Evolutionary conservation across 2,329 filamentous ascomycete species (phyloP).

Genomic region (Colletotrichum godetiae): DNA sequence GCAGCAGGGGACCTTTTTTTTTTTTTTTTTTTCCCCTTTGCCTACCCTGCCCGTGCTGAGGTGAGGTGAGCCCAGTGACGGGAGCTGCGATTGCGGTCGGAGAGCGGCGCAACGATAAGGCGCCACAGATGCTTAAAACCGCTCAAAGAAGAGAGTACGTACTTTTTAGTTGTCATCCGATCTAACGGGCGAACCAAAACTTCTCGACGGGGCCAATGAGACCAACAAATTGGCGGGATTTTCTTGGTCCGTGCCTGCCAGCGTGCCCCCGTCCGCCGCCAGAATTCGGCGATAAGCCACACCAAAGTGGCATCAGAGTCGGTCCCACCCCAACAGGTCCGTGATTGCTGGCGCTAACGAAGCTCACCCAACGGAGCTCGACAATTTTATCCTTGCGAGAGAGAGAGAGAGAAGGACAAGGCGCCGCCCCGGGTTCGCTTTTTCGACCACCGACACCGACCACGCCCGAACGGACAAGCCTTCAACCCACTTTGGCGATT

Average conservation of each 20-base stretch:
- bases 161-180: neutral
- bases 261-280: neutral
- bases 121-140: slow-evolving; percentile 1
- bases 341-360: neutral
- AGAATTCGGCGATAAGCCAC: slow-evolving; percentile 21
- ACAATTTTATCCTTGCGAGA: slow-evolving; percentile 26
- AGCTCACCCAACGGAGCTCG: slow-evolving; percentile 32
- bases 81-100: neutral
- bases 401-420: neutral
- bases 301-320: neutral
- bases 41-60: neutral
- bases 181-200: slow-evolving; percentile 3
- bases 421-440: neutral
- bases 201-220: neutral
- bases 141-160: slow-evolving; percentile 10
- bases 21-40: neutral
- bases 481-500: slow-evolving; percentile 30
- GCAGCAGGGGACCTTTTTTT: slow-evolving; percentile 4
- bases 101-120: slow-evolving; percentile 30
- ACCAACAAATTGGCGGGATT: slow-evolving; percentile 12
- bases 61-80: neutral
- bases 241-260: slow-evolving; percentile 2
- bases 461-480: slow-evolving; percentile 3
- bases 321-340: slow-evolving; percentile 29
- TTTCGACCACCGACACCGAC: slow-evolving; percentile 11